Base-by-base conservation (phyloP, 805 yeast genomes). In the Metschnikowia rubicola region DNA sequence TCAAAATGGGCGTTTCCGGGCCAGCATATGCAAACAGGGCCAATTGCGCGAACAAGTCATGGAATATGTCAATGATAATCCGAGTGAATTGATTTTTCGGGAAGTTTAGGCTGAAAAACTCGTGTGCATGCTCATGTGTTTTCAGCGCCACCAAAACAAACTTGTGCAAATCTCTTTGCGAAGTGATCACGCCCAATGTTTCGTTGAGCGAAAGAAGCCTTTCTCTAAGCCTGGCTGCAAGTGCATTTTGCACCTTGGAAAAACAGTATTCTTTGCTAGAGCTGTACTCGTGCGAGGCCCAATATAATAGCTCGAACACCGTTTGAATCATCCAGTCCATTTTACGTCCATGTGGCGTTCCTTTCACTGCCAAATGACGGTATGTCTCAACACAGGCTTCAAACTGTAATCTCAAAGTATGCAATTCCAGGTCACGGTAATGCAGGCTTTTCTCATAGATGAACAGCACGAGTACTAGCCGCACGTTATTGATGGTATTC, bases 161-260 rank as follows among this genome's bases (percentile, higher is more conserved):
- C 26, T 30, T 31, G 17, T 17, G 28, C 30, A 9, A 4, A 9
- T 44, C 39, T 19, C 1, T 17, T 10, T 28, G 15, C 8, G 35
- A 8, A 19, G 30, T 13, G 6, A 9, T 10, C 30, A 34, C 13
- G 15, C 10, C 17, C 21, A 44, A 29, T 4, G 43, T 29, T 10
- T 7, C n/a, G 30, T 30, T 39, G 19, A 44, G n/a, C 3, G 33
- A 10, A 10, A 13, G 12, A 13, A 44, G 37, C 4, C 48, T 10
- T 26, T 44, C 48, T 13, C 19, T n/a, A 7, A 31, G 5, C 15
- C 48, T 29, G 5, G 43, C 9, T 6, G 48, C 48, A 4, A 44
- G 37, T 5, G 48, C 43, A 2, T 13, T 32, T 21, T 44, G 48
- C n/a, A 30, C 43, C 10, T 35, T 44, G 8, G 43, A 17, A 17